Conservation (phyloP, 768 basidiomycete genomes). For the Megacollybia marginata region DNA sequence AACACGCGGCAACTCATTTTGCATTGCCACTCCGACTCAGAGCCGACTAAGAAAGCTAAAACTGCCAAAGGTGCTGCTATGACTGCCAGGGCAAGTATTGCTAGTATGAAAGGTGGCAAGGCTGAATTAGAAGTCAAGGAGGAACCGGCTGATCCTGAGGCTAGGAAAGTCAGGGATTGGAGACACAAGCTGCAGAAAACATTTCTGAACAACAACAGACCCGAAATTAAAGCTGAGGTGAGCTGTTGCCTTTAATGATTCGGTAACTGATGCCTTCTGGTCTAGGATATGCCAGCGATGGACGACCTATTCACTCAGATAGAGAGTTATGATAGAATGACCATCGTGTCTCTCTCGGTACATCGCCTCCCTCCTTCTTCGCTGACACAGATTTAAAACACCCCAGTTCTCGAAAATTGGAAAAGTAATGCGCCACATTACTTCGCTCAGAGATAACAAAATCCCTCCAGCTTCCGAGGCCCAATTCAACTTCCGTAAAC, state of each 20-base stretch:
- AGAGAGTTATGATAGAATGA: slow-evolving; percentile 70
- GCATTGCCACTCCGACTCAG: too few relatives aligned
- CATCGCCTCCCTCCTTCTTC: slow-evolving; percentile 8
- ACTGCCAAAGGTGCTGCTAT: slow-evolving; percentile 23
- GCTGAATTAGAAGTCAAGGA: slow-evolving; percentile 53
- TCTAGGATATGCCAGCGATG: slow-evolving; percentile 69
- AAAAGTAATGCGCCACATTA: slow-evolving; percentile 86
- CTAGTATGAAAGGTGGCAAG: slow-evolving; percentile 35
- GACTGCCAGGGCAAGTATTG: too few relatives aligned
- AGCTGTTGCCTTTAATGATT: slow-evolving; percentile 10
- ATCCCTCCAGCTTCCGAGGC: slow-evolving; percentile 54
- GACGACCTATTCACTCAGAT: slow-evolving; percentile 71
- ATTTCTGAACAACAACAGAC: slow-evolving; percentile 60
- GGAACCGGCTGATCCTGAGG: slow-evolving; percentile 35
- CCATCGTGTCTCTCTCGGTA: slow-evolving; percentile 61
- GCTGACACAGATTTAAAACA: slow-evolving; percentile 31
- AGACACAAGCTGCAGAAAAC: slow-evolving; percentile 87
- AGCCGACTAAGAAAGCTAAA: slow-evolving; percentile 37
- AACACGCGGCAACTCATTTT: too few relatives aligned
- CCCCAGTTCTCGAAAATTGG: slow-evolving; percentile 74
- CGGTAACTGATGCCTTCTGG: slow-evolving; percentile 1
- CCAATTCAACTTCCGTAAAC: slow-evolving; percentile 55
- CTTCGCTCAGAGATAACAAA: slow-evolving; percentile 41
- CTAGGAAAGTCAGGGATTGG: slow-evolving; percentile 73
- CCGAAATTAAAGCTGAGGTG: slow-evolving; percentile 57